phyloP scores from a whole-genome alignment of 225 moss, liverwort and hornwort genomes.

The Takakia lepidozioides region DNA sequence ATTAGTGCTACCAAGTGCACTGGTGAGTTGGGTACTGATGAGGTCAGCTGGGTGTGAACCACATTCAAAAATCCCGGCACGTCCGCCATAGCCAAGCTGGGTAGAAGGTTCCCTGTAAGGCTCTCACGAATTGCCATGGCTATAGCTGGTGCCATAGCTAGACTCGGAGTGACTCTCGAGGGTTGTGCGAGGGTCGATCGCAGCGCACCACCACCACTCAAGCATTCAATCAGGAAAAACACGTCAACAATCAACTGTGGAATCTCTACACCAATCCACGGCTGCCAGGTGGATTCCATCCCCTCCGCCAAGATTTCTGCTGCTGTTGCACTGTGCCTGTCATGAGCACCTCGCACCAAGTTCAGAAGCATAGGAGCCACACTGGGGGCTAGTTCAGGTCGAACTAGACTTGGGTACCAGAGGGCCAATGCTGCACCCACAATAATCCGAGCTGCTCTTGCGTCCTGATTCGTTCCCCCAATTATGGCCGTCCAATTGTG shows the following conservation, averaged over 20 bases:
- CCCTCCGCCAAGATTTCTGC: slow-evolving; percentile 11
- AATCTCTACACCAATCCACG: slow-evolving; percentile 3
- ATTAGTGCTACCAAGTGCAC: slow-evolving; percentile 7
- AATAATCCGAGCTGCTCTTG: slow-evolving; percentile 8
- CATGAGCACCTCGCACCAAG: slow-evolving; percentile 6
- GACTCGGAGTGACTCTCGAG: background rate
- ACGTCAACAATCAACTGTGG: slow-evolving; percentile 10
- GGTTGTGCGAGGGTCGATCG: background rate
- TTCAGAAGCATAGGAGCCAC: slow-evolving; percentile 11
- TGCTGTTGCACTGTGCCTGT: slow-evolving; percentile 8
- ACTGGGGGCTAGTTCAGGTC: slow-evolving; percentile 2
- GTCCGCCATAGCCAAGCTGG: slow-evolving; percentile 8
- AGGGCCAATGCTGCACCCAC: slow-evolving; percentile 6
- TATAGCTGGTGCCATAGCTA: slow-evolving; percentile 2
- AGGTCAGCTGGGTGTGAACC: slow-evolving; percentile 5
- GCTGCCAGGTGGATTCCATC: slow-evolving; percentile 11
- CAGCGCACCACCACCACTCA: slow-evolving; percentile 2
- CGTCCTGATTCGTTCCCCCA: slow-evolving; percentile 7
- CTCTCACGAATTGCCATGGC: slow-evolving; percentile 13
- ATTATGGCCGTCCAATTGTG: slow-evolving; percentile 6
- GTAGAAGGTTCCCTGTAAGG: slow-evolving; percentile 8
- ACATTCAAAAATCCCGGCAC: slow-evolving; percentile 7
- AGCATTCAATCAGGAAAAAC: slow-evolving; percentile 5
- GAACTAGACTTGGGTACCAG: slow-evolving; percentile 11
- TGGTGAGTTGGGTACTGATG: slow-evolving; percentile 6